phyloP scores from a whole-genome alignment of 306 rosid genomes.

The Alnus glutinosa region DNA sequence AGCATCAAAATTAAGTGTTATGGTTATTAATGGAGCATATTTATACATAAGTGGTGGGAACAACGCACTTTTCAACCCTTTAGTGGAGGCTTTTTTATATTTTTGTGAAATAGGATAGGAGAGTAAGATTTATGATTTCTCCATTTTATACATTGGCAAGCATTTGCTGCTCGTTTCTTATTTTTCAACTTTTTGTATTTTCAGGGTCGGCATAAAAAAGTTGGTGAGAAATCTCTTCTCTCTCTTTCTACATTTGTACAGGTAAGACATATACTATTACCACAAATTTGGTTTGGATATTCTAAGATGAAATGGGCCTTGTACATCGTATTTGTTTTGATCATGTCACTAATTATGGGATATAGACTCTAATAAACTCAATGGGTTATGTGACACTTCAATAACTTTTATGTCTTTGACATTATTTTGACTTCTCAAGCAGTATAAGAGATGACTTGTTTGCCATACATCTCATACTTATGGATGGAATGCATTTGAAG shows the following conservation, averaged over 20 bases:
- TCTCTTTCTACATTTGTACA: slow-evolving; percentile 7
- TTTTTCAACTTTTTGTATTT: neutral
- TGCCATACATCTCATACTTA: neutral
- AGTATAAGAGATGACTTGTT: neutral
- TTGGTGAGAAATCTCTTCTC: slow-evolving; percentile 8
- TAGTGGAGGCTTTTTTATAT: neutral
- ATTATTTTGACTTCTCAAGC: neutral
- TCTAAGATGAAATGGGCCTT: neutral
- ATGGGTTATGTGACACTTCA: neutral
- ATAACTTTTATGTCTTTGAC: neutral
- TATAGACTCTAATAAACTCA: neutral
- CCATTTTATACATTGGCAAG: neutral
- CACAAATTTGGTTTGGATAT: neutral
- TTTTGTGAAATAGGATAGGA: neutral
- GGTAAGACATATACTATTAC: neutral
- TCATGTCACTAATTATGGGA: neutral
- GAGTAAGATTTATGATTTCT: neutral
- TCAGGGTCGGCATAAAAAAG: slow-evolving; percentile 5
- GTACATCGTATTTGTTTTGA: neutral
- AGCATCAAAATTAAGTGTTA: neutral
- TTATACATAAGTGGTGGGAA: neutral
- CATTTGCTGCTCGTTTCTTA: neutral
- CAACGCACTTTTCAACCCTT: neutral
- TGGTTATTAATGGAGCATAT: neutral
- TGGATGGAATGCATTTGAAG: neutral